Base-by-base conservation (phyloP, 768 basidiomycete genomes). In the Agrocybe praecox region DNA sequence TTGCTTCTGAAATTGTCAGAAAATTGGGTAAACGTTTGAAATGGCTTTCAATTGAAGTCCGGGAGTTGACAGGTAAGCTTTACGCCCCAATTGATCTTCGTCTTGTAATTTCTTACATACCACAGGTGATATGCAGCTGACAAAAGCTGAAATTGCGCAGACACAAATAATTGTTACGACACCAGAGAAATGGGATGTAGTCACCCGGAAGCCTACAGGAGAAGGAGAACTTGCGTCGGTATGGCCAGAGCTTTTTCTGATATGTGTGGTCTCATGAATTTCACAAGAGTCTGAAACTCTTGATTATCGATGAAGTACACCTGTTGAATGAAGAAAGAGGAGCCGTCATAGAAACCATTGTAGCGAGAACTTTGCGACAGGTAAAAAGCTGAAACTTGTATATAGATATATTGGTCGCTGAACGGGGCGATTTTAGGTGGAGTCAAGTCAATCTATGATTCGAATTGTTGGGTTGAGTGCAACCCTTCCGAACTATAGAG, bases 151-250 rank as follows among this genome's bases (percentile, higher is more conserved):
- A 74, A 95, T 99, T 57, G 89, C 90, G 1, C 87, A 90, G 71
- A 98, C 97, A 10, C 96, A 98, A 67, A 89, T 99, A 45, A 98
- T 99, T 56, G 95, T 99, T 7, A 99, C 97, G 2, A 99, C 97
- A 1, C 97, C 97, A 0, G 97, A 99, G 70, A 99, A 99, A 71
- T 99, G 97, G 97, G 97, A 98, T 63, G 97, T 99, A 0, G 97
- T 99, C 2, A 99, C 97, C 9, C 79, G 97, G 59, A 98, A 97
- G 69, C 94, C 96, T 1, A 94, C 91, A 1, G 95, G 96, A 8
- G 97, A 98, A 74, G 96, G 95, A 12, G 96, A 98, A 69, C 77
- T 98, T n/a, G 92, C 92, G 32, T 89, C 93, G 49, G 96, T 96
- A 60, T 54, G 89, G 70, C 17, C 24, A 44, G 54, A 14, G 24